Conservation (phyloP, 495 filamentous ascomycete genomes). For the Rhypophila decipiens region DNA sequence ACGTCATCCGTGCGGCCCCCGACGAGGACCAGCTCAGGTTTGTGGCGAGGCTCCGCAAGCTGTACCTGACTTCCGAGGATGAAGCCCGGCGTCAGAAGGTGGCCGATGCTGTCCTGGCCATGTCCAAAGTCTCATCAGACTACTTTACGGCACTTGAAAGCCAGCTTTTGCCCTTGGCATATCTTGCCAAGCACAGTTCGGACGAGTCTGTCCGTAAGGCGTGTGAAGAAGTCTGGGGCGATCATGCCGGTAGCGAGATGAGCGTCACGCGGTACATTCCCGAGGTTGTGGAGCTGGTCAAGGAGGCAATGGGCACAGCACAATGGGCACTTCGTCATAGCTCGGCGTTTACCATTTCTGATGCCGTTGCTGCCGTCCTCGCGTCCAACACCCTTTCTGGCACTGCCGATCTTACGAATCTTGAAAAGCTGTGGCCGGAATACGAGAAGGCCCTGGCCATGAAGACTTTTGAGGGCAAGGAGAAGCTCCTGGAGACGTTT, state of each 20-base stretch:
- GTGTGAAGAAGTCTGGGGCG: conserved; percentile 79
- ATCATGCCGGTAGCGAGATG: conserved; percentile 79
- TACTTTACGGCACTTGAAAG: conserved; percentile 72
- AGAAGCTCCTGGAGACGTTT: conserved; percentile 79
- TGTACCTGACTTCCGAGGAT: conserved; percentile 79
- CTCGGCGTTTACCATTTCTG: conserved; percentile 70
- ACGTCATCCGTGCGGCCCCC: conserved; percentile 68
- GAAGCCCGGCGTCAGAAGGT: conserved; percentile 64
- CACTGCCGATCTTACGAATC: conserved; percentile 49
- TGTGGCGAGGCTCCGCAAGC: conserved; percentile 54
- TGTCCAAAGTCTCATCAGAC: conserved; percentile 84
- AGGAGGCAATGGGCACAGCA: conserved; percentile 61
- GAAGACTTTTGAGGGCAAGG: conserved; percentile 93
- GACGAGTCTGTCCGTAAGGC: conserved; percentile 67
- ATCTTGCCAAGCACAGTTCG: conserved; percentile 77
- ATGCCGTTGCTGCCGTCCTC: conserved; percentile 58
- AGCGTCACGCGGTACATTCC: conserved; percentile 74
- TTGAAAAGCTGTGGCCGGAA: conserved; percentile 68
- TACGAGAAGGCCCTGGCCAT: conserved; percentile 73
- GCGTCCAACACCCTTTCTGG: conserved; percentile 31
- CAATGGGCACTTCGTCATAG: conserved; percentile 89
- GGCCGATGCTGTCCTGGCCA: conserved; percentile 68
- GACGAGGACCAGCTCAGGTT: conserved; percentile 64
- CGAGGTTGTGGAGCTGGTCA: conserved; percentile 68
- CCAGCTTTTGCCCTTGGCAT: conserved; percentile 76